A percentile compares a stretch with the other conserved stretches of the same genome.
Conservation (phyloP, 2,329 filamentous ascomycete genomes). For the Magnaporthiopsis poae region DNA sequence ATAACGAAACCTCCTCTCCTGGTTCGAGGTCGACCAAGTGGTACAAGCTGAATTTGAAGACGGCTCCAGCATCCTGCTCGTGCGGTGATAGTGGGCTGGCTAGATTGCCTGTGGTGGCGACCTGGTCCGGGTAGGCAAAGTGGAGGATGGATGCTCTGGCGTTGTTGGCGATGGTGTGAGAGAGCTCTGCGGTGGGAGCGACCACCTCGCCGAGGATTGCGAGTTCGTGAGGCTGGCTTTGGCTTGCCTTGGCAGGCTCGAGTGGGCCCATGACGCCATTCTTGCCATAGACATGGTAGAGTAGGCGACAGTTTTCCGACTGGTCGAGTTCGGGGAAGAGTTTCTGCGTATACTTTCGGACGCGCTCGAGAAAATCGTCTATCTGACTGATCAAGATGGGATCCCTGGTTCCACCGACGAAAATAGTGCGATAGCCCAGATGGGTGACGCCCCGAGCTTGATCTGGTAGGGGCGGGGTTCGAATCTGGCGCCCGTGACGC, state of each 20-base stretch:
- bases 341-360: slow-evolving; percentile 17
- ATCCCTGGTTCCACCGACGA: slow-evolving; percentile 30
- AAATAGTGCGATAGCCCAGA: slow-evolving; percentile 33
- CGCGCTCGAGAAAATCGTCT: slow-evolving; percentile 18
- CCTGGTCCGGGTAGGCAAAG: slow-evolving; percentile 36
- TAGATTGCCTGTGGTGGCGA: slow-evolving; percentile 38
- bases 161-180: slow-evolving; percentile 30
- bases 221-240: slow-evolving; percentile 22
- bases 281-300: slow-evolving; percentile 27
- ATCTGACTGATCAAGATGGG: slow-evolving; percentile 20
- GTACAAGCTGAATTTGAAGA: slow-evolving; percentile 35
- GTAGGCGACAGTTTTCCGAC: slow-evolving; percentile 8
- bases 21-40: slow-evolving; percentile 34
- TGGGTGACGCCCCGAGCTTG: slow-evolving; percentile 35
- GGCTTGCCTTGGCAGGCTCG: not conserved
- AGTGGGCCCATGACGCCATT: slow-evolving; percentile 22
- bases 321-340: slow-evolving; percentile 12
- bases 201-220: slow-evolving; percentile 38
- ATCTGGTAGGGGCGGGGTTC: slow-evolving; percentile 28
- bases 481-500: slow-evolving; percentile 30
- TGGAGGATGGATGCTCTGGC: slow-evolving; percentile 33
- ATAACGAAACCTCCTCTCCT: not conserved
- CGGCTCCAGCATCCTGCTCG: slow-evolving; percentile 23
- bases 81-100: not conserved
- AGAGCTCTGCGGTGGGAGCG: slow-evolving; percentile 33